Evolutionary conservation across 139 green algal species (phyloP).

Genomic region (Auxenochlorella protothecoides): DNA sequence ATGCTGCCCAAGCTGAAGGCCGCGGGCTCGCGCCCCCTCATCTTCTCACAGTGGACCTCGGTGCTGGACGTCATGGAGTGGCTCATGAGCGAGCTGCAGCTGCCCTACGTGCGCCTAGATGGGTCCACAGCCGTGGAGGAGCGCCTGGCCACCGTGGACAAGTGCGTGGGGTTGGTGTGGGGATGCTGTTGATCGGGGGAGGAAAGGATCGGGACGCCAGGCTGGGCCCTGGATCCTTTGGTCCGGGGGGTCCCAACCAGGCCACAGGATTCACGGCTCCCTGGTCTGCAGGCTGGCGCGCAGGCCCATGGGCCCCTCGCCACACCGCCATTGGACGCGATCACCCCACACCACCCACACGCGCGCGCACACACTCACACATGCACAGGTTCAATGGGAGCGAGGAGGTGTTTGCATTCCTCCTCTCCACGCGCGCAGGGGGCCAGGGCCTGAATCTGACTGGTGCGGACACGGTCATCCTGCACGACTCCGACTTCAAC

Average conservation of each 20-base stretch:
- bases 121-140: constrained; percentile 69
- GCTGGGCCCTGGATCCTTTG: not conserved
- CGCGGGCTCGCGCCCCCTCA: constrained; percentile 56
- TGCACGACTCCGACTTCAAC: constrained; percentile 95
- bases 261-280: too few species aligned
- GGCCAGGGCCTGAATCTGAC: constrained; percentile 92
- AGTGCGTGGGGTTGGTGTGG: constrained; percentile 1
- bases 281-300: too few species aligned
- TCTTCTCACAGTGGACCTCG: constrained; percentile 86
- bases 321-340: too few species aligned
- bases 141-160: constrained; percentile 72
- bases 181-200: not conserved
- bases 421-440: constrained; percentile 87
- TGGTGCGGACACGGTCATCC: constrained; percentile 87
- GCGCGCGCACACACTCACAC: too few species aligned
- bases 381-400: constrained; percentile 47
- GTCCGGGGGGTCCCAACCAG: too few species aligned
- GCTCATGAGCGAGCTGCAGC: constrained; percentile 51
- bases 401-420: constrained; percentile 71
- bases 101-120: constrained; percentile 74
- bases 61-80: constrained; percentile 88
- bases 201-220: not conserved
- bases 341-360: too few species aligned
- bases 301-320: too few species aligned
- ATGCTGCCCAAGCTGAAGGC: constrained; percentile 56